A percentile compares a stretch with the other conserved stretches of the same genome.
Conservation (phyloP, 306 rosid genomes). For the Crotalaria pallida region DNA sequence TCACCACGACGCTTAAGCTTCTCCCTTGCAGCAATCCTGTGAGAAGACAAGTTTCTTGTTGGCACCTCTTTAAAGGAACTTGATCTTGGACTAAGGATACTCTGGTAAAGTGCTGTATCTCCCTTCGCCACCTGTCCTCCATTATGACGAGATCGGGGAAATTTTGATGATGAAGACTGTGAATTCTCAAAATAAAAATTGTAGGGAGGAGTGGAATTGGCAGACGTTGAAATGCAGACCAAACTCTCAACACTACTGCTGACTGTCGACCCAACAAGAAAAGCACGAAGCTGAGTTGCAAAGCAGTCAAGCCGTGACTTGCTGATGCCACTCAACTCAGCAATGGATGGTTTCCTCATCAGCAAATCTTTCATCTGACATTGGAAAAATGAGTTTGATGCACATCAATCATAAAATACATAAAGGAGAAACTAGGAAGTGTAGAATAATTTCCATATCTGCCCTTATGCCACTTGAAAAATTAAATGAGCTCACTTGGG, state of each 20-base stretch:
- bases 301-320: conserved; percentile 82
- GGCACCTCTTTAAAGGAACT: conserved; percentile 88
- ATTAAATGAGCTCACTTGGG: neutral
- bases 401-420: neutral
- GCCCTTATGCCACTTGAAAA: neutral
- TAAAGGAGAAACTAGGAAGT: neutral
- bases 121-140: conserved; percentile 57
- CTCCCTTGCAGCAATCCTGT: conserved; percentile 65
- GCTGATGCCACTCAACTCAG: conserved; percentile 88
- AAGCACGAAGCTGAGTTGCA: conserved; percentile 86
- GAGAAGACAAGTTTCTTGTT: conserved; percentile 53
- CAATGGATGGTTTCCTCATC: conserved; percentile 72
- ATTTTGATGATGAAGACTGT: conserved; percentile 45
- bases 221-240: conserved; percentile 20
- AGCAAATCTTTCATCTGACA: conserved; percentile 77
- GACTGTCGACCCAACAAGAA: conserved; percentile 68
- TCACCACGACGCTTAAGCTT: conserved; percentile 69
- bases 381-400: neutral
- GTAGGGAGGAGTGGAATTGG: conserved; percentile 23
- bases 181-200: conserved; percentile 44
- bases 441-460: neutral
- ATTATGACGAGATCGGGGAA: conserved; percentile 55
- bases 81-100: conserved; percentile 79
- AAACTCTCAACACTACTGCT: conserved; percentile 33
- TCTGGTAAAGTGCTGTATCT: conserved; percentile 58